These are phyloP conservation scores for Lactifluus hygrophoroides DNA, from an alignment of 768 basidiomycete species.

Conservation along the genomic window DNA sequence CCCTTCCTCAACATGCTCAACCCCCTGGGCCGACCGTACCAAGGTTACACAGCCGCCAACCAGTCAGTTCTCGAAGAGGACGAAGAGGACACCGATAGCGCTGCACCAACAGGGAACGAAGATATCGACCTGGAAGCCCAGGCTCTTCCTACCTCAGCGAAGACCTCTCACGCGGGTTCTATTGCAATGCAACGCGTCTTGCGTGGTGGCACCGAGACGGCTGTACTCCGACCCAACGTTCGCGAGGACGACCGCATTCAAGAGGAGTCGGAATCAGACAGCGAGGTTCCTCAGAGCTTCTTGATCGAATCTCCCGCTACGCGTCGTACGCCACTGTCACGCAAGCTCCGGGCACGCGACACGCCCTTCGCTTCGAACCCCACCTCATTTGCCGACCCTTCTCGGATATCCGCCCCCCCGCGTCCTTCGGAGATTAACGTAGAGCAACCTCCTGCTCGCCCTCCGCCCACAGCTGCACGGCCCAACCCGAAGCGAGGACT, in stretches of 20 bases:
- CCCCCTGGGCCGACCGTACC: slow-evolving; percentile 64
- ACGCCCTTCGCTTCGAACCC: slow-evolving; percentile 3
- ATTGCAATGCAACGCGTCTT: slow-evolving; percentile 45
- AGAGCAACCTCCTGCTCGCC: slow-evolving; percentile 25
- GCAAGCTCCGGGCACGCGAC: slow-evolving; percentile 33
- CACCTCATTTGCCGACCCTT: slow-evolving; percentile 19
- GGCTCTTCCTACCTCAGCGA: slow-evolving; percentile 29
- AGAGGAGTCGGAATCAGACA: slow-evolving; percentile 60
- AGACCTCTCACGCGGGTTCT: slow-evolving; percentile 29
- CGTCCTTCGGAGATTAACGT: slow-evolving; percentile 55
- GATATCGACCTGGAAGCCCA: slow-evolving; percentile 55
- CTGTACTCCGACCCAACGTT: slow-evolving; percentile 59
- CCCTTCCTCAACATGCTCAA: slow-evolving; percentile 80
- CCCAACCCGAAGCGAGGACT: slow-evolving; percentile 55
- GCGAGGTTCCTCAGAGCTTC: slow-evolving; percentile 79
- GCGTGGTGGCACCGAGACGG: slow-evolving; percentile 55
- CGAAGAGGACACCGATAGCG: slow-evolving; percentile 43
- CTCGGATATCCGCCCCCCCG: slow-evolving; percentile 52
- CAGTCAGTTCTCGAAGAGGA: slow-evolving; percentile 69
- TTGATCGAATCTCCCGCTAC: slow-evolving; percentile 60
- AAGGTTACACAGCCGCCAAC: slow-evolving; percentile 67
- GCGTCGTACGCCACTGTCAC: slow-evolving; percentile 23
- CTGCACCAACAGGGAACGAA: slow-evolving; percentile 28
- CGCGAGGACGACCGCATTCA: slow-evolving; percentile 55
- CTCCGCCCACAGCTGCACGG: slow-evolving; percentile 21